A percentile compares a stretch with the other conserved stretches of the same genome.
Evolutionary conservation across 2,329 filamentous ascomycete genomes (phyloP).

Genomic region (Colletotrichum gloeosporioides): DNA sequence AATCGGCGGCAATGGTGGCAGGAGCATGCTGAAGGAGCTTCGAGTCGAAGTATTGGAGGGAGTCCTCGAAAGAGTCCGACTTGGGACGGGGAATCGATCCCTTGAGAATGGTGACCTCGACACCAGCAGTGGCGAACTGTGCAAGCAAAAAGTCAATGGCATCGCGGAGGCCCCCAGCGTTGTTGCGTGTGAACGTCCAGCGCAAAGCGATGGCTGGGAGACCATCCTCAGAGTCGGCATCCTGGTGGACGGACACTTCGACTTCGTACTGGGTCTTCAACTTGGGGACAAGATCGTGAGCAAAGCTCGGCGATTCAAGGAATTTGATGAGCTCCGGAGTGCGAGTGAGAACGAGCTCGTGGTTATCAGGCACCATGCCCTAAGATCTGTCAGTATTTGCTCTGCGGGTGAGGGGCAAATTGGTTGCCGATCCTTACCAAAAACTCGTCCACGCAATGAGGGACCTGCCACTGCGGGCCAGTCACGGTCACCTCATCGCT

Average conservation of each 20-base stretch:
- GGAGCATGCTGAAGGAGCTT: slow-evolving; percentile 95
- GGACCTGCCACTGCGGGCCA: slow-evolving; percentile 97
- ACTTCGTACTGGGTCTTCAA: slow-evolving; percentile 93
- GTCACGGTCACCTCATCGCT: slow-evolving; percentile 96
- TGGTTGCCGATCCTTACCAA: slow-evolving; percentile 57
- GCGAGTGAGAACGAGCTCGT: slow-evolving; percentile 85
- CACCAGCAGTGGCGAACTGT: slow-evolving; percentile 83
- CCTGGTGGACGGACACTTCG: slow-evolving; percentile 76
- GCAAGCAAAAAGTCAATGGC: slow-evolving; percentile 94
- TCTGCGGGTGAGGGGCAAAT: background rate
- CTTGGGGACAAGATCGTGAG: slow-evolving; percentile 79
- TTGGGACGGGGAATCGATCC: slow-evolving; percentile 97
- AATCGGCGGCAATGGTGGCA: slow-evolving; percentile 80
- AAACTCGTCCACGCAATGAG: slow-evolving; percentile 94
- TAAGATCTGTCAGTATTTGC: slow-evolving; percentile 33
- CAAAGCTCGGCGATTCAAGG: slow-evolving; percentile 82
- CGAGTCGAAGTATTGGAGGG: slow-evolving; percentile 94
- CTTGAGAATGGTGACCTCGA: slow-evolving; percentile 87
- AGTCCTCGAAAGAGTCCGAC: slow-evolving; percentile 98
- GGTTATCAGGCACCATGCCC: slow-evolving; percentile 97
- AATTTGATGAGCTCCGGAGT: slow-evolving; percentile 79
- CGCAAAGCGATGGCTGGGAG: slow-evolving; percentile 67
- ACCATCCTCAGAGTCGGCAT: slow-evolving; percentile 62
- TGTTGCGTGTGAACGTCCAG: slow-evolving; percentile 93
- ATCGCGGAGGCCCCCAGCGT: slow-evolving; percentile 92